Evolutionary conservation across 305 asterid genomes (phyloP).

Genomic region (Andrographis paniculata): DNA sequence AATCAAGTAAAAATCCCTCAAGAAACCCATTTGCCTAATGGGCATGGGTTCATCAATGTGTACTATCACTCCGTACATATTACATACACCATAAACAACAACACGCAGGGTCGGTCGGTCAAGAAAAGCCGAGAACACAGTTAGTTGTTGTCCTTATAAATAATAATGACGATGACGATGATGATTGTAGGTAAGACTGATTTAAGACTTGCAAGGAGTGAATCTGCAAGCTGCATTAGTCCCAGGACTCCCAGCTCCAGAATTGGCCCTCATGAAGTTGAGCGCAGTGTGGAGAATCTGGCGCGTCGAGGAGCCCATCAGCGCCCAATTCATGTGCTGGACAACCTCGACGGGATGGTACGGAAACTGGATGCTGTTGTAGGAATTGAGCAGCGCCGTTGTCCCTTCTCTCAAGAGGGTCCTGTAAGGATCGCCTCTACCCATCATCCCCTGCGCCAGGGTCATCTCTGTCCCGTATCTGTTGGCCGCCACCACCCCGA

Average conservation of each 20-base stretch:
- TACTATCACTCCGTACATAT: too few relatives aligned
- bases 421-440: constrained; percentile 78
- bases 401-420: constrained; percentile 85
- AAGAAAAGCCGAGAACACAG: too few relatives aligned
- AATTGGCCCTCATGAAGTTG: constrained; percentile 67
- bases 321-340: constrained; percentile 49
- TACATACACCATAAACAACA: too few relatives aligned
- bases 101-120: too few relatives aligned
- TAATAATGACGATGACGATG: too few relatives aligned
- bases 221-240: constrained; percentile 45
- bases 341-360: constrained; percentile 54
- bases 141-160: too few relatives aligned
- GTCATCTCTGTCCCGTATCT: constrained; percentile 70
- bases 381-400: constrained; percentile 80
- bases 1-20: too few relatives aligned
- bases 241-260: constrained; percentile 56
- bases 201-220: constrained; percentile 53
- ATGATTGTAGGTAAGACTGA: too few relatives aligned
- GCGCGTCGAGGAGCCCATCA: constrained; percentile 45
- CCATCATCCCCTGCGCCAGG: constrained; percentile 43
- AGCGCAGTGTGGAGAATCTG: constrained; percentile 58
- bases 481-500: constrained; percentile 58
- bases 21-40: too few relatives aligned
- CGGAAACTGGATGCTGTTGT: constrained; percentile 56
- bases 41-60: too few relatives aligned